Evolutionary conservation across 257 asterid genomes (phyloP).

Genomic region (Capsicum pubescens): DNA sequence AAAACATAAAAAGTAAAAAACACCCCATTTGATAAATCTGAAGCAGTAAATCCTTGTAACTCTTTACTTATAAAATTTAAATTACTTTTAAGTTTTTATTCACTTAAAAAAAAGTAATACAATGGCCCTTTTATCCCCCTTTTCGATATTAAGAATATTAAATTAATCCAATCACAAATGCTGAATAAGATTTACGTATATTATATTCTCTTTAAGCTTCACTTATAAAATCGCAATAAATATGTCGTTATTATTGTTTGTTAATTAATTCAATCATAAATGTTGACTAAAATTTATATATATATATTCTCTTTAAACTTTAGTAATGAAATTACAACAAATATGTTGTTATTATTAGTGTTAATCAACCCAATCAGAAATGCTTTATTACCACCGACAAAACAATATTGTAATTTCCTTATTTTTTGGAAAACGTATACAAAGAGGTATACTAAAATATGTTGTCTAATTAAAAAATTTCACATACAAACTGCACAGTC

Average conservation of each 20-base stretch:
- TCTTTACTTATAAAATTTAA: neutral
- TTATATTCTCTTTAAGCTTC: neutral
- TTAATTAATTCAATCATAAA: neutral
- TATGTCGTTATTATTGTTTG: neutral
- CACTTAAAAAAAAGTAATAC: neutral
- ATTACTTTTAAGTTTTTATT: neutral
- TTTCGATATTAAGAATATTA: neutral
- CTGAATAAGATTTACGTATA: neutral
- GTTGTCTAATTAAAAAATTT: neutral
- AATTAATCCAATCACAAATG: neutral
- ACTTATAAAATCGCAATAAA: neutral
- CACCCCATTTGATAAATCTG: neutral
- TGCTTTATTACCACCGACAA: neutral
- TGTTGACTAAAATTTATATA: neutral
- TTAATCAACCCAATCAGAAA: neutral
- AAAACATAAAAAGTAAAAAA: neutral
- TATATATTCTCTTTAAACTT: neutral
- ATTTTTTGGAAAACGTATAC: neutral
- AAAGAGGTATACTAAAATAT: neutral
- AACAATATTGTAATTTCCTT: neutral
- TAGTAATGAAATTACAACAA: neutral
- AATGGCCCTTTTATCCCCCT: neutral
- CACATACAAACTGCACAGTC: conserved; percentile 20
- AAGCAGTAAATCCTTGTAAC: neutral
- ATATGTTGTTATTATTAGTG: neutral